A percentile compares a stretch with the other conserved stretches of the same genome.
These are phyloP conservation scores for Mycena citricolor DNA, from an alignment of 1,284 basidiomycete species.

Conservation along the genomic window DNA sequence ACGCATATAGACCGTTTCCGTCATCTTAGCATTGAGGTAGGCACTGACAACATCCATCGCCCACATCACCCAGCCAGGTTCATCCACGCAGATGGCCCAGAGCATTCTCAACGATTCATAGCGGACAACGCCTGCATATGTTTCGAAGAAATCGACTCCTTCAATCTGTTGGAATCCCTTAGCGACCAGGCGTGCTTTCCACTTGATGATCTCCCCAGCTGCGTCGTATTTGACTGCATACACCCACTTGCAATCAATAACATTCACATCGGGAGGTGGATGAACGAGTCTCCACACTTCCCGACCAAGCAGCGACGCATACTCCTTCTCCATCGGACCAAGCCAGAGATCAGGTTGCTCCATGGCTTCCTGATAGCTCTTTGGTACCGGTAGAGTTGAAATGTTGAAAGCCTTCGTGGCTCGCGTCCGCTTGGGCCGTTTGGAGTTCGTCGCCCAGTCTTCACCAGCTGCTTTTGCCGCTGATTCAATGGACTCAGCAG, in stretches of 20 bases:
- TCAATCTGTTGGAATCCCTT: slow-evolving; percentile 12
- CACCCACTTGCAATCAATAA: slow-evolving; percentile 18
- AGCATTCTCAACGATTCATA: slow-evolving; percentile 11
- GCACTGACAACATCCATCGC: slow-evolving; percentile 17
- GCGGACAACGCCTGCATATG: slow-evolving; percentile 9
- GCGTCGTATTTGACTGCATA: slow-evolving; percentile 17
- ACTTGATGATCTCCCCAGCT: slow-evolving; percentile 26
- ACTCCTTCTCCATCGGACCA: slow-evolving; percentile 24
- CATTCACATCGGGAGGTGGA: slow-evolving; percentile 11
- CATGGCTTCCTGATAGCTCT: slow-evolving; percentile 23
- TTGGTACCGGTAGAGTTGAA: slow-evolving; percentile 12
- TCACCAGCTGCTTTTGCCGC: slow-evolving; percentile 7
- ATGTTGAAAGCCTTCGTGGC: slow-evolving; percentile 1
- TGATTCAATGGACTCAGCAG: slow-evolving; percentile 2
- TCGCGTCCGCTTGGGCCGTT: slow-evolving; percentile 4
- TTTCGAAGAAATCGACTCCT: slow-evolving; percentile 16
- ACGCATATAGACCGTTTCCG: slow-evolving; percentile 39
- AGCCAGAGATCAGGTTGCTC: slow-evolving; percentile 21
- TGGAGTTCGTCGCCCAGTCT: slow-evolving; percentile 11
- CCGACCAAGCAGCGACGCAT: slow-evolving; percentile 14
- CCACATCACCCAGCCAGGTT: slow-evolving; percentile 16
- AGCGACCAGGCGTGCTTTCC: slow-evolving; percentile 26
- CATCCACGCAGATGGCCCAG: slow-evolving; percentile 24
- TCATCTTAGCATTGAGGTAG: slow-evolving; percentile 17
- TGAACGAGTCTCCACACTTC: slow-evolving; percentile 15